Percentiles rank a stretch among this genome's conserved stretches.
phyloP scores from a whole-genome alignment of 1,284 basidiomycete genomes.

The Trametes pubescens region DNA sequence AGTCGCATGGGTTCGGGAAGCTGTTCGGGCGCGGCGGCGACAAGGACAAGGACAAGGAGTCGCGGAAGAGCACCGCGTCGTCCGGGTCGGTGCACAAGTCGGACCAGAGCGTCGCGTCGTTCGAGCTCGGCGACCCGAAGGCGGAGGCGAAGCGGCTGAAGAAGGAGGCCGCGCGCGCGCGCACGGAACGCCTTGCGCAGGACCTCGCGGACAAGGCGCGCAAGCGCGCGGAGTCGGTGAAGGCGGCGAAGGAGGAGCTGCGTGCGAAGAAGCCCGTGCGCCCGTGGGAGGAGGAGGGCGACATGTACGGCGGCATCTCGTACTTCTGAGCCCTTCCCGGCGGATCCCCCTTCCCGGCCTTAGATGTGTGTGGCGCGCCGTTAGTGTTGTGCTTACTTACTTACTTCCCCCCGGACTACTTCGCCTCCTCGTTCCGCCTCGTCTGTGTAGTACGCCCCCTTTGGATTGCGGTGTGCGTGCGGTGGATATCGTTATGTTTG shows the following conservation, averaged over 20 bases:
- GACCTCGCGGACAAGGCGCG: conserved; percentile 40
- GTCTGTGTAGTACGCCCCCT: not conserved
- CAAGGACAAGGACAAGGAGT: conserved; percentile 16
- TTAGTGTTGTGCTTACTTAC: not conserved
- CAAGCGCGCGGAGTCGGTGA: conserved; percentile 28
- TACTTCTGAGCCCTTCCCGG: conserved; percentile 22
- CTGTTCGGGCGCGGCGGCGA: conserved; percentile 21
- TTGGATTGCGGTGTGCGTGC: conserved; percentile 4
- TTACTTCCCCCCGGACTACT: not conserved
- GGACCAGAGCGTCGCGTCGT: conserved; percentile 24
- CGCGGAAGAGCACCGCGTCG: conserved; percentile 21
- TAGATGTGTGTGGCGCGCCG: too few species aligned
- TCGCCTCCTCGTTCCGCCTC: not conserved
- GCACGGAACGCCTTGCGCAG: conserved; percentile 51
- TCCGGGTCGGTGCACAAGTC: conserved; percentile 15
- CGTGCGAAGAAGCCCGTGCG: conserved; percentile 15
- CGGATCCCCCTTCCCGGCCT: not conserved
- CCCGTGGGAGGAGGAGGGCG: conserved; percentile 32
- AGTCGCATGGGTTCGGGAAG: conserved; percentile 26
- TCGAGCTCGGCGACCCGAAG: conserved; percentile 46
- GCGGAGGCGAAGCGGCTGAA: conserved; percentile 55
- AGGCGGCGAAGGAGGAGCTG: conserved; percentile 21
- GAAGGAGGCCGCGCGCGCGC: conserved; percentile 53
- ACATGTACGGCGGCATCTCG: conserved; percentile 31
- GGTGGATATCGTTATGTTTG: conserved; percentile 11